Base-by-base conservation (phyloP, 2,329 filamentous ascomycete species). In the Penicillium sp. region DNA sequence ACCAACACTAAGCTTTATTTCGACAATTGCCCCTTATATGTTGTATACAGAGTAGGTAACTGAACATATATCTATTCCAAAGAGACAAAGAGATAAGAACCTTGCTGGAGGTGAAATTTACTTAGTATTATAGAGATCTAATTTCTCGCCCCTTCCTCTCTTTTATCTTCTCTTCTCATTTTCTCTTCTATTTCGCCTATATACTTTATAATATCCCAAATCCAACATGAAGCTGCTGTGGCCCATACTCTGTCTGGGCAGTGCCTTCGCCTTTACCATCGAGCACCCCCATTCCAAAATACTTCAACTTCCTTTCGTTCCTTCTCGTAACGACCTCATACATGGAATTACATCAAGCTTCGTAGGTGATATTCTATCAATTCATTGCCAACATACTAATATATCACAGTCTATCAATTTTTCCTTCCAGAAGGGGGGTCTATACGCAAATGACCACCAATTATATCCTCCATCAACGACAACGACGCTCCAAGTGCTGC, bases 401-500 rank as follows among this genome's bases (percentile, higher is more conserved):
- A 19, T 22, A 25, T 19, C 9, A 37, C n/a, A 72, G 69, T 63
- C 67, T 1, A 40, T 72, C 7, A 60, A 62, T 42, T 67, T 70
- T 52, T 58, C 67, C n/a, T 61, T 69, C 5, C 36, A 62, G 28
- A 61, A 72, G 53, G 65, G 61, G 40, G 61, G 53, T 7, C 62
- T 72, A 5, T 63, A 61, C 31, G 69, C 67, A 55, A 72, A 72
- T 55, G 37, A 64, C 12, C 55, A 70, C 17, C 47, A 57, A 22
- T 54, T 72, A 46, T 72, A 71, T 55, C 70, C 69, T 1, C 57
- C 69, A 1, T 46, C 66, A 5, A 40, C 55, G 7, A 62, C 66
- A 17, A 68, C 69, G 66, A 61, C 63, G 38, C 59, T 72, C 33
- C 53, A 66, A 17, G 69, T 64, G 4, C 50, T 58, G 17, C 66